Evolutionary conservation across 495 filamentous ascomycete species (phyloP).

Genomic region (Lophium mytilinum): DNA sequence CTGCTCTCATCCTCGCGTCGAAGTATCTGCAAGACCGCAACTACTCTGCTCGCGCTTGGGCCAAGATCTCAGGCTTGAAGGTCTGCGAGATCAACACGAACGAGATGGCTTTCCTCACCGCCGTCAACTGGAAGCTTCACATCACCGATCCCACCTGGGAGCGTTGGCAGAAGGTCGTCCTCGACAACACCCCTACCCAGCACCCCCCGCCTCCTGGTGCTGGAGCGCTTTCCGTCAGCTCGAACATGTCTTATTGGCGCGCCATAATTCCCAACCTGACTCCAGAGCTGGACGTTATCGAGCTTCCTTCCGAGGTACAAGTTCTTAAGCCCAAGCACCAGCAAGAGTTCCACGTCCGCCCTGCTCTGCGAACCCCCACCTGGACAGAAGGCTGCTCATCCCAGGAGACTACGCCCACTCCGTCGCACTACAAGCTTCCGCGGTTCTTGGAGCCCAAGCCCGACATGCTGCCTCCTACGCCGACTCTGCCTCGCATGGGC

Average conservation of each 20-base stretch:
- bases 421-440: conserved; percentile 25
- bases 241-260: conserved; percentile 53
- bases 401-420: conserved; percentile 32
- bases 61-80: conserved; percentile 90
- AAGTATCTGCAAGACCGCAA: conserved; percentile 98
- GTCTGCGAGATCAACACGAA: conserved; percentile 92
- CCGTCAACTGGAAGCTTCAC: conserved; percentile 90
- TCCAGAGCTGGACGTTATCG: conserved; percentile 63
- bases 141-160: conserved; percentile 82
- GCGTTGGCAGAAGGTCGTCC: conserved; percentile 84
- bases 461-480: conserved; percentile 31
- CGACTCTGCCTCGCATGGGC: conserved; percentile 49
- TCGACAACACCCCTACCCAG: conserved; percentile 67
- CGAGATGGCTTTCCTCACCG: conserved; percentile 83
- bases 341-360: conserved; percentile 1
- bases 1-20: conserved; percentile 84
- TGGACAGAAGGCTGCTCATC: conserved; percentile 17
- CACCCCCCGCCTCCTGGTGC: conserved; percentile 47
- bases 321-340: conserved; percentile 11
- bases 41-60: conserved; percentile 95
- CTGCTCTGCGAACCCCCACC: conserved; percentile 8
- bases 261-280: conserved; percentile 68
- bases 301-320: conserved; percentile 23
- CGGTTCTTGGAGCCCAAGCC: conserved; percentile 32
- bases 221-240: conserved; percentile 40